A percentile compares a stretch with the other conserved stretches of the same genome.
Conservation (phyloP, 2,329 filamentous ascomycete genomes). For the Scedosporium apiospermum region DNA sequence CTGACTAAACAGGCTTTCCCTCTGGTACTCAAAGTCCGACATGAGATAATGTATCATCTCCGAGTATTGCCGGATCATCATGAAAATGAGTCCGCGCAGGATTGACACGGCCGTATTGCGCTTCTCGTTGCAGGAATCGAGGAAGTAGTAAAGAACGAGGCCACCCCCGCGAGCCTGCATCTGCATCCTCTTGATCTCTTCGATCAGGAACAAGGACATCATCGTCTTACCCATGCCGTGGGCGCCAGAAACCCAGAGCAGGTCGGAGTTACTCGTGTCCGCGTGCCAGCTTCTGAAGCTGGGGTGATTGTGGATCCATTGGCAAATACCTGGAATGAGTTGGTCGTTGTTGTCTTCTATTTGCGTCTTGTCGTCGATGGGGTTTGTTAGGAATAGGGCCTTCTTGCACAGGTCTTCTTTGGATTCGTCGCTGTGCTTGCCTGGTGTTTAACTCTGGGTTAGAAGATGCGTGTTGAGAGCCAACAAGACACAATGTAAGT, state of each 20-base stretch:
- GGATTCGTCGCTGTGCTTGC: not conserved
- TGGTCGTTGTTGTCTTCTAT: not conserved
- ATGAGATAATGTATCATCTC: conserved; percentile 12
- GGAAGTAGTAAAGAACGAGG: conserved; percentile 16
- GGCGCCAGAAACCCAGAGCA: conserved; percentile 13
- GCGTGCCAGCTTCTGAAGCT: not conserved
- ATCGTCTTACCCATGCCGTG: conserved; percentile 16
- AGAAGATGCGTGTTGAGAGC: too few species aligned
- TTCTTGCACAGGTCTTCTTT: not conserved
- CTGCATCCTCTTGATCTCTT: conserved; percentile 8
- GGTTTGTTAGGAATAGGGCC: not conserved
- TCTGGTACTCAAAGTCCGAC: conserved; percentile 10
- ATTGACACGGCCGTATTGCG: conserved; percentile 15
- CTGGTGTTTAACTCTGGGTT: not conserved
- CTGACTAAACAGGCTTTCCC: not conserved
- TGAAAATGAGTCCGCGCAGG: conserved; percentile 14
- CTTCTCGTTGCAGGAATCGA: conserved; percentile 13
- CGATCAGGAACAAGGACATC: conserved; percentile 15
- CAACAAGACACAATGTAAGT: too few species aligned
- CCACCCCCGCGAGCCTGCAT: conserved; percentile 8
- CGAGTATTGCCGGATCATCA: conserved; percentile 13
- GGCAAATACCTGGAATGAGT: not conserved
- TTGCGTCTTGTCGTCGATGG: not conserved
- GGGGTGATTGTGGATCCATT: conserved; percentile 1
- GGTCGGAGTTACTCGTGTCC: not conserved